Base-by-base conservation (phyloP, 495 filamentous ascomycete genomes). In the Neurospora sp. region DNA sequence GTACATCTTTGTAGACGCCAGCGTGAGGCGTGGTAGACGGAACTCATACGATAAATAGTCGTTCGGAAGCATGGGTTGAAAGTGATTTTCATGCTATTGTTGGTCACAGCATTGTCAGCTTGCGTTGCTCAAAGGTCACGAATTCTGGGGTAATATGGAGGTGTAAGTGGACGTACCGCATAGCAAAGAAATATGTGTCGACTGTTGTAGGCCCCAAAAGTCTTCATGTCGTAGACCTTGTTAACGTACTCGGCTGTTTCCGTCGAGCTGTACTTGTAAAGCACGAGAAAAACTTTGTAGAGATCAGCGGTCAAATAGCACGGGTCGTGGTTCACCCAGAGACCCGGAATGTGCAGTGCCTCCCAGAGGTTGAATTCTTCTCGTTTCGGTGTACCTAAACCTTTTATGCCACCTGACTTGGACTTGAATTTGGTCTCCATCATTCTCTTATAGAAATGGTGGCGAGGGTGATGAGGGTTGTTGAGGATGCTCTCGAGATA, bases 111-210 rank as follows among this genome's bases (percentile, higher is more conserved):
- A 65, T 10, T 12, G 37, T n/a, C 6, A 65, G 69, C 31, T 20
- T 10, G 35, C 38, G 2, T 9, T 71, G 6, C n/a, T 68, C 53
- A 65, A 39, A 27, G 42, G 20, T 38, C 18, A 1, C 42, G 8
- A 31, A 27, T 4, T 31, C 10, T 31, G 9, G 22, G 22, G 6
- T 14, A 31, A 6, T 27, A 31, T 7, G 12, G 12, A 35, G 14
- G 27, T 65, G 12, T 65, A 14, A 18, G 27, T 35, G 8, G 69
- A 69, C 71, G 16, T 73, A 75, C 74, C 10, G 35, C n/a, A 69
- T 71, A 78, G 10, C 74, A 74, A 20, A 80, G 18, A 59, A 79
- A 79, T 2, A 80, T 59, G 47, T 80, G 78, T 5, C 77, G 74
- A 22, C 35, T 77, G 61, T 79, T 80, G 71, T 75, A 79, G 12